phyloP scores from a whole-genome alignment of 1,139 yeast species.

The Lodderomyces elongisporus region DNA sequence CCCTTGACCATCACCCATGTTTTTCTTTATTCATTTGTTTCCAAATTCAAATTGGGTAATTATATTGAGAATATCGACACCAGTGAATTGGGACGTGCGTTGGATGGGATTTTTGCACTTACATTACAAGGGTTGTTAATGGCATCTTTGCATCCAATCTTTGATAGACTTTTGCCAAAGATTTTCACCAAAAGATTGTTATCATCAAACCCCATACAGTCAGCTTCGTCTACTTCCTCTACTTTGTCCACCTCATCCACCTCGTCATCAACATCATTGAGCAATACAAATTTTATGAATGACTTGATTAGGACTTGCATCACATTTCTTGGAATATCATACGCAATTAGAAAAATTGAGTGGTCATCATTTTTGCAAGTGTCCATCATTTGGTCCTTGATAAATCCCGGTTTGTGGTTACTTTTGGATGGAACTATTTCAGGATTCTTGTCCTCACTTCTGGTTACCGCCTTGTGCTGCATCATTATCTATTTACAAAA shows the following conservation, averaged over 20 bases:
- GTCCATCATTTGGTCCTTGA: conserved; percentile 65
- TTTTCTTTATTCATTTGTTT: conserved; percentile 28
- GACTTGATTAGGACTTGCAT: conserved; percentile 55
- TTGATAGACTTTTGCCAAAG: conserved; percentile 48
- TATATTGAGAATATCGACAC: conserved; percentile 6
- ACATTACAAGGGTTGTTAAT: conserved; percentile 53
- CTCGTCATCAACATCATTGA: conserved; percentile 14
- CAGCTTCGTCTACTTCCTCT: too few species aligned
- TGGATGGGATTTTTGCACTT: conserved; percentile 27
- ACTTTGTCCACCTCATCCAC: neutral
- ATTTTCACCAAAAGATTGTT: conserved; percentile 24
- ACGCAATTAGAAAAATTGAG: conserved; percentile 74
- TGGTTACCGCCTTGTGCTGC: conserved; percentile 39
- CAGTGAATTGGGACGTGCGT: conserved; percentile 7
- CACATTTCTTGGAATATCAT: conserved; percentile 78
- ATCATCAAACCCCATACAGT: conserved; percentile 30
- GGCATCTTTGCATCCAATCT: conserved; percentile 58
- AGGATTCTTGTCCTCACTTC: conserved; percentile 51
- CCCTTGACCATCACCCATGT: conserved; percentile 33
- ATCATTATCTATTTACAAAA: conserved; percentile 31
- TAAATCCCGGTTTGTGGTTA: conserved; percentile 79
- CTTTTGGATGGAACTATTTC: conserved; percentile 69
- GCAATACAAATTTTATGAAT: conserved; percentile 26
- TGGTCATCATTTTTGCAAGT: conserved; percentile 79
- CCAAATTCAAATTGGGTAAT: conserved; percentile 19